Percentiles rank a stretch among this genome's conserved stretches.
Evolutionary conservation across 1,139 yeast genomes (phyloP).

Genomic region (Sugiyamaella xylanicola): DNA sequence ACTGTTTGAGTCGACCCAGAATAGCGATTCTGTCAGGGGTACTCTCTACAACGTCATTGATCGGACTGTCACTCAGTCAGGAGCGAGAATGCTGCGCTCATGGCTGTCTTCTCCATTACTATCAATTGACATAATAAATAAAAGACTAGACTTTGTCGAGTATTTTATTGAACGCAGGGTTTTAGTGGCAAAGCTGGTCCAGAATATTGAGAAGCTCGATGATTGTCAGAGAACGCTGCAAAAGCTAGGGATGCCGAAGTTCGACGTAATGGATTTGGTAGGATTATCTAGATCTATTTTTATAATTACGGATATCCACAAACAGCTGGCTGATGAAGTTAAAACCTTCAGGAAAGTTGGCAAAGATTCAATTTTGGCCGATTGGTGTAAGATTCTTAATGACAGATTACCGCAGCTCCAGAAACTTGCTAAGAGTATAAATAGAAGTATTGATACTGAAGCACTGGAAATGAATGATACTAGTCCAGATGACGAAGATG

Average conservation of each 20-base stretch:
- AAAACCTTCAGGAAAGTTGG: background rate
- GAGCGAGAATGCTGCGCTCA: slow-evolving; percentile 70
- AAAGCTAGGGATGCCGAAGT: slow-evolving; percentile 49
- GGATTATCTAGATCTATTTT: slow-evolving; percentile 48
- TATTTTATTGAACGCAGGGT: slow-evolving; percentile 50
- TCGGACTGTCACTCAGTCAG: slow-evolving; percentile 77
- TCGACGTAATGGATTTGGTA: slow-evolving; percentile 50
- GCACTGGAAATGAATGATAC: slow-evolving; percentile 9
- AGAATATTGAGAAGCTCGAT: slow-evolving; percentile 42
- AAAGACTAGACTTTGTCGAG: slow-evolving; percentile 65
- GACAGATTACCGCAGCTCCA: slow-evolving; percentile 19
- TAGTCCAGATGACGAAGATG: slow-evolving; percentile 13
- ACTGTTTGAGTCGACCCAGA: slow-evolving; percentile 53
- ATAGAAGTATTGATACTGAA: slow-evolving; percentile 25
- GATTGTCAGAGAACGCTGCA: slow-evolving; percentile 62
- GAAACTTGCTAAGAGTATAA: slow-evolving; percentile 10
- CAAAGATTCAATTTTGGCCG: slow-evolving; percentile 4
- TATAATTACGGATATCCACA: slow-evolving; percentile 32
- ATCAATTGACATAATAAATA: slow-evolving; percentile 54
- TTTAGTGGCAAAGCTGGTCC: slow-evolving; percentile 43
- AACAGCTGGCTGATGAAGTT: slow-evolving; percentile 9
- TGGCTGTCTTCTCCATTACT: slow-evolving; percentile 86
- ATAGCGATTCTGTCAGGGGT: slow-evolving; percentile 64
- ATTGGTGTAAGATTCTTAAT: slow-evolving; percentile 19
- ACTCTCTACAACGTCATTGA: slow-evolving; percentile 68